Percentiles rank a stretch among this genome's conserved stretches.
Conservation (phyloP, 345 rosid species). For the Syzygium aromaticum region DNA sequence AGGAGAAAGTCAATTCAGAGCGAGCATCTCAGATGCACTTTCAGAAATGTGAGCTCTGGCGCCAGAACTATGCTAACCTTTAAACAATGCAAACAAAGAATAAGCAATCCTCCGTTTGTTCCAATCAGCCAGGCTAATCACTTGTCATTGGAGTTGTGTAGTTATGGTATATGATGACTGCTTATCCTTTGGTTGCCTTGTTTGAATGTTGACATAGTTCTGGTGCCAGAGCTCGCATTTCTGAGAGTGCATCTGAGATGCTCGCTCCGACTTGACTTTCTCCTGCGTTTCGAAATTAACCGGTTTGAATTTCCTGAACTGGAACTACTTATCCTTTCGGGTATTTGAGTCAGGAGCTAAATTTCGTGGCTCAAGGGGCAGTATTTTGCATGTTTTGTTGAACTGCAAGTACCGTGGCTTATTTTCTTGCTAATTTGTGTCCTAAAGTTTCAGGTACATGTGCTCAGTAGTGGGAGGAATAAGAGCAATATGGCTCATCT, state of each 20-base stretch:
- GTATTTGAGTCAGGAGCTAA: neutral
- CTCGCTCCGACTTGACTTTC: neutral
- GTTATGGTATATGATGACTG: neutral
- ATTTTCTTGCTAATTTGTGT: neutral
- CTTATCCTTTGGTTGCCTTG: neutral
- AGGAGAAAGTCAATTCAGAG: neutral
- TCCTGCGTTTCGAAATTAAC: neutral
- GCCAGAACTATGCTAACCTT: neutral
- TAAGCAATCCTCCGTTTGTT: neutral
- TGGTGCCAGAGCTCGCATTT: neutral
- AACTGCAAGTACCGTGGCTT: neutral
- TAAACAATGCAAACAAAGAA: neutral
- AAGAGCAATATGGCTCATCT: slow-evolving; percentile 48
- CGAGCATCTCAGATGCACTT: neutral
- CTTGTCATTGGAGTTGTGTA: neutral
- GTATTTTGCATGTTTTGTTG: neutral
- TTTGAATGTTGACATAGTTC: neutral
- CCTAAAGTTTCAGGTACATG: slow-evolving; percentile 29
- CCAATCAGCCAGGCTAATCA: neutral
- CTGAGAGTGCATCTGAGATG: neutral
- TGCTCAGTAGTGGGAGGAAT: slow-evolving; percentile 13
- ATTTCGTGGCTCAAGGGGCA: neutral
- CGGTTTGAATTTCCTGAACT: neutral
- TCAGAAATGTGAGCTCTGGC: neutral
- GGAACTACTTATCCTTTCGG: neutral